Evolutionary conservation across 192 early-diverging fungal species (phyloP).

Genomic region (Mortierella antarctica): DNA sequence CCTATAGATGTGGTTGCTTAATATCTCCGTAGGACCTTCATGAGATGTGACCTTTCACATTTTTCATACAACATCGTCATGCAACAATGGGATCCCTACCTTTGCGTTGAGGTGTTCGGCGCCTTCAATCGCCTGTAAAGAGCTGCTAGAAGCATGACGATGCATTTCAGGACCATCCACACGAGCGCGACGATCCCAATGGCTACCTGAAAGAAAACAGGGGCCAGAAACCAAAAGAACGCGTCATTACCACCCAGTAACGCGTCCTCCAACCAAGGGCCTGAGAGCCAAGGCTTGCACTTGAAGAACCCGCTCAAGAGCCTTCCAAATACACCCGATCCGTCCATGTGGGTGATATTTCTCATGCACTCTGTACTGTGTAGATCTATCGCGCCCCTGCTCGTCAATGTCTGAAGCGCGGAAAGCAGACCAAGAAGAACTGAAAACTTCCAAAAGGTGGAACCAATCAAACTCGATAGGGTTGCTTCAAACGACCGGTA

Average conservation of each 20-base stretch:
- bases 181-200: conserved; percentile 55
- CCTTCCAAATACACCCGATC: too few species aligned
- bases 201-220: conserved; percentile 57
- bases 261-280: conserved; percentile 42
- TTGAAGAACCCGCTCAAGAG: conserved; percentile 10
- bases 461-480: conserved; percentile 11
- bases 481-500: conserved; percentile 25
- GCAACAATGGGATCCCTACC: neutral
- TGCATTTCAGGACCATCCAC: conserved; percentile 40
- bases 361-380: too few species aligned
- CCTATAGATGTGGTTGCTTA: too few species aligned
- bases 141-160: conserved; percentile 30
- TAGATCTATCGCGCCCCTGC: conserved; percentile 6
- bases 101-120: neutral
- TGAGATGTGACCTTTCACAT: too few species aligned
- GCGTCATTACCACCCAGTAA: conserved; percentile 60
- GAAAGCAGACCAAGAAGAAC: conserved; percentile 40
- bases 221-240: conserved; percentile 66
- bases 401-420: conserved; percentile 46
- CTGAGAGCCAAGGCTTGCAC: neutral
- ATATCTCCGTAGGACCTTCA: too few species aligned
- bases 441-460: conserved; percentile 49
- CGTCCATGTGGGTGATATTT: too few species aligned
- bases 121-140: neutral
- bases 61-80: too few species aligned